Percentiles rank a stretch among this genome's conserved stretches.
Evolutionary conservation across 2,329 filamentous ascomycete genomes (phyloP).

Genomic region (Fusarium sublunatum): DNA sequence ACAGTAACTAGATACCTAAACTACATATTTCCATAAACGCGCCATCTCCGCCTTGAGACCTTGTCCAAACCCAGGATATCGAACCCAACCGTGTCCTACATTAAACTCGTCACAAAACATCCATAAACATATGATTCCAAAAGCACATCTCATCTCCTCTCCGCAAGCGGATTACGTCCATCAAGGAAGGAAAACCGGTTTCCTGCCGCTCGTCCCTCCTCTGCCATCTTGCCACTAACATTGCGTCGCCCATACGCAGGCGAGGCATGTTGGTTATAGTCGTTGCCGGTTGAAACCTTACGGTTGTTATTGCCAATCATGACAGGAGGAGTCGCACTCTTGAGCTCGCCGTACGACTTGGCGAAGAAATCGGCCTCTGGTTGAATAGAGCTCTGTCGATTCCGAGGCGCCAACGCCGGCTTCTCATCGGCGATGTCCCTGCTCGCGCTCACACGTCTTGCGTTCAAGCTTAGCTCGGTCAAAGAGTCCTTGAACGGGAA

Average conservation of each 20-base stretch:
- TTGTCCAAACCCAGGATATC: slow-evolving; percentile 16
- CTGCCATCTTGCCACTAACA: slow-evolving; percentile 78
- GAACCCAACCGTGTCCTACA: slow-evolving; percentile 17
- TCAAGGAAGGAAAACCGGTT: slow-evolving; percentile 44
- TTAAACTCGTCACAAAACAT: slow-evolving; percentile 18
- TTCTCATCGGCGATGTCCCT: slow-evolving; percentile 60
- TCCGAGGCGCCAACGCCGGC: slow-evolving; percentile 39
- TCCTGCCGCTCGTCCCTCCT: slow-evolving; percentile 69
- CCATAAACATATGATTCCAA: slow-evolving; percentile 18
- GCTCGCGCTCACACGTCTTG: slow-evolving; percentile 56
- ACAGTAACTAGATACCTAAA: slow-evolving; percentile 32
- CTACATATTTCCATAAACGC: slow-evolving; percentile 25
- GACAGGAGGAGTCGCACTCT: slow-evolving; percentile 64
- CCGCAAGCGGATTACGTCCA: slow-evolving; percentile 32
- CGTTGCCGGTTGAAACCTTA: slow-evolving; percentile 70
- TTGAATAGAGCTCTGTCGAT: slow-evolving; percentile 60
- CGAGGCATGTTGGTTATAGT: slow-evolving; percentile 56
- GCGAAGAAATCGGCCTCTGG: slow-evolving; percentile 61
- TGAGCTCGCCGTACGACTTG: slow-evolving; percentile 70
- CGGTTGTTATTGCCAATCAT: slow-evolving; percentile 62
- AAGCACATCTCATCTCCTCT: slow-evolving; percentile 20
- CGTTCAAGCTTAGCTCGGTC: slow-evolving; percentile 59
- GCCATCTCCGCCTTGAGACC: slow-evolving; percentile 17
- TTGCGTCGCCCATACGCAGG: slow-evolving; percentile 62
- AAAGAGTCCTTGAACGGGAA: slow-evolving; percentile 50